These are phyloP conservation scores for Pseudogymnoascus sp. DNA, from an alignment of 2,329 filamentous ascomycete species.

Conservation along the genomic window DNA sequence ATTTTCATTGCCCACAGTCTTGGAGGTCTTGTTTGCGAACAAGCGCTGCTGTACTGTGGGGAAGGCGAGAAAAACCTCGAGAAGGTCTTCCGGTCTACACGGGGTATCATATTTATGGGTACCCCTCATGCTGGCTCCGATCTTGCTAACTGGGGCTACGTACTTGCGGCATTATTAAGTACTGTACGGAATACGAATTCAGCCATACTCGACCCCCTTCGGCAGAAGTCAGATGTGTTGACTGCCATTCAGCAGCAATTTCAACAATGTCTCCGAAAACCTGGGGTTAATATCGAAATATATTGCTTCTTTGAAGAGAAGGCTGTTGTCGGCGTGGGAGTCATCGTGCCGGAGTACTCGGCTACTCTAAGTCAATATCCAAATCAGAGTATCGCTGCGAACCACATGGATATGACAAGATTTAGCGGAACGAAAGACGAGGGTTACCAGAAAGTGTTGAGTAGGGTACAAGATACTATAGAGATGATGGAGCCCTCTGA, in stretches of 20 bases:
- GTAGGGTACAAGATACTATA: conserved; percentile 9
- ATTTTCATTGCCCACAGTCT: conserved; percentile 19
- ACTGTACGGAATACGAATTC: conserved; percentile 11
- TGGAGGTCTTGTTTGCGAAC: conserved; percentile 18
- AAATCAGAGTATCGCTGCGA: conserved; percentile 16
- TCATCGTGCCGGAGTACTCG: conserved; percentile 11
- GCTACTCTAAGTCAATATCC: conserved; percentile 14
- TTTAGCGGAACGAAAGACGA: conserved; percentile 14
- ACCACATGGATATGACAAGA: conserved; percentile 19
- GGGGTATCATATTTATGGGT: conserved; percentile 19
- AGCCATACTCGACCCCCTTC: conserved; percentile 9
- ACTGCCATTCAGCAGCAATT: conserved; percentile 14
- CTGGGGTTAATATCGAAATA: conserved; percentile 4
- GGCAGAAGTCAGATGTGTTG: conserved; percentile 11
- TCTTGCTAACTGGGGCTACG: conserved; percentile 13
- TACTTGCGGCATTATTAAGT: conserved; percentile 7
- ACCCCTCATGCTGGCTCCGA: conserved; percentile 18
- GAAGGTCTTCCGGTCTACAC: conserved; percentile 14
- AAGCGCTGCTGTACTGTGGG: conserved; percentile 15
- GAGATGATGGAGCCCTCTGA: background rate
- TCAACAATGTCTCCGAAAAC: conserved; percentile 13
- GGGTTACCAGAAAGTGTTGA: conserved; percentile 15
- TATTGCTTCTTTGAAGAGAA: conserved; percentile 15
- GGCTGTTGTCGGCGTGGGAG: conserved; percentile 9
- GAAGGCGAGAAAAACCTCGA: conserved; percentile 9